A percentile compares a stretch with the other conserved stretches of the same genome.
These are phyloP conservation scores for Arctostaphylos glauca DNA, from an alignment of 148 eudicot genomes.

Conservation along the genomic window DNA sequence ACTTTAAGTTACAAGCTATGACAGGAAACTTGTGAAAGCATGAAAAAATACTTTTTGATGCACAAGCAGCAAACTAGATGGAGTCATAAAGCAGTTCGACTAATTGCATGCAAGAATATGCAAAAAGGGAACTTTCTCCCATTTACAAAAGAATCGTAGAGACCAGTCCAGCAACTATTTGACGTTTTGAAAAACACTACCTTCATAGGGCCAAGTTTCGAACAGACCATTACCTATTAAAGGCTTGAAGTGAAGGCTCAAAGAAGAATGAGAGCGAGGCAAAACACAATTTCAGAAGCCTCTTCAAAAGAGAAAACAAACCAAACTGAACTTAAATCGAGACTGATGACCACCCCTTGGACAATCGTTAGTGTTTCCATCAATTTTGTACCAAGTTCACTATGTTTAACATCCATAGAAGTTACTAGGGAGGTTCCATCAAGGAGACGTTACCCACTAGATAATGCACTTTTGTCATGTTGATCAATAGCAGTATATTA, in stretches of 20 bases:
- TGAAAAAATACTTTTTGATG: not conserved
- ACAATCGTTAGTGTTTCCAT: not conserved
- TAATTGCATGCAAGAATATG: not conserved
- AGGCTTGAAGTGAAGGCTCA: not conserved
- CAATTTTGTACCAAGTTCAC: not conserved
- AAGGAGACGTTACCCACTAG: not conserved
- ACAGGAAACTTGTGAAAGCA: not conserved
- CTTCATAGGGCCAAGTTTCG: not conserved
- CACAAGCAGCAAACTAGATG: not conserved
- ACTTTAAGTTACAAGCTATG: not conserved
- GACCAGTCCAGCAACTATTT: not conserved
- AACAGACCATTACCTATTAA: not conserved
- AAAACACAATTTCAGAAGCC: not conserved
- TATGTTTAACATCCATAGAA: not conserved
- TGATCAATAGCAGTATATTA: not conserved
- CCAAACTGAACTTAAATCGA: not conserved
- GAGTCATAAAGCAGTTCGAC: not conserved
- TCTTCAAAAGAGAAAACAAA: not conserved
- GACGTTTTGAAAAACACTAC: not conserved
- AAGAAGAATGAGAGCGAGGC: not conserved
- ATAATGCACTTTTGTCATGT: constrained; percentile 1
- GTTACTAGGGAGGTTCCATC: not conserved
- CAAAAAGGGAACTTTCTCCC: not conserved
- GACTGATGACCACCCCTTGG: too few species aligned
- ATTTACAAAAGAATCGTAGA: not conserved